Evolutionary conservation across 148 eudicot species (phyloP), one percentile per base, ranked within the genome.

Genomic region (Camellia japonica): DNA sequence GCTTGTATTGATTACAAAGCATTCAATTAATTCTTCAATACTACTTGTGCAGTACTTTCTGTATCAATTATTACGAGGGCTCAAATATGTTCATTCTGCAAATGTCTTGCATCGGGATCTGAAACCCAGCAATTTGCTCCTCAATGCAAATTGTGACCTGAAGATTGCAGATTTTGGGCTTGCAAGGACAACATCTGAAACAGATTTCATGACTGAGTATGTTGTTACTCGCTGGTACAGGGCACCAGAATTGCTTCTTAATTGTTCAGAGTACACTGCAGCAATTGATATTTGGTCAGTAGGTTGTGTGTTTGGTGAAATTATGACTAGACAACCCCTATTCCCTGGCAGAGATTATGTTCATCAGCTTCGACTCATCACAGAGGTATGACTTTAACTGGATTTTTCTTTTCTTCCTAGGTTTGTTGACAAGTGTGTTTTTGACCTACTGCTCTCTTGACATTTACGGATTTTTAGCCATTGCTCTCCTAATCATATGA

Each of bases 271-370:
- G 82, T 92, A 90, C 81, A 90, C 94, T 68, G 87, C 96, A 84
- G 97, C 98, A 38, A 90, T 94, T 68, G 98, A 94, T 85, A 91
- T 92, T 14, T 94, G 98, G 98, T 92, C 98, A 75, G 98, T 94
- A 46, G 98, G 98, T 82, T 94, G 98, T 86, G 92, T 94, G 70
- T 89, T 94, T 70, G 94, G 94, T 79, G 98, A 94, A 80, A 87
- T 92, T 46, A 82, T 94, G 86, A 88, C 92, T 65, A 83, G 92
- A 62, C 87, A 90, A 82, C 94, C 97, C 62, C 88, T 94, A 77
- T 92, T 94, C 51, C 98, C 97, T 15, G 98, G 98, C n/a, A 88
- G 73, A 81, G 97, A 90, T 84, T 89, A 92, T 76, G 97, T 92
- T 77, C 91, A 90, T 82, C 98, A 94, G 84, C 89, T 94, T 71